Base-by-base conservation (phyloP, 2,329 filamentous ascomycete genomes). In the Sphaerulina vaccinii region DNA sequence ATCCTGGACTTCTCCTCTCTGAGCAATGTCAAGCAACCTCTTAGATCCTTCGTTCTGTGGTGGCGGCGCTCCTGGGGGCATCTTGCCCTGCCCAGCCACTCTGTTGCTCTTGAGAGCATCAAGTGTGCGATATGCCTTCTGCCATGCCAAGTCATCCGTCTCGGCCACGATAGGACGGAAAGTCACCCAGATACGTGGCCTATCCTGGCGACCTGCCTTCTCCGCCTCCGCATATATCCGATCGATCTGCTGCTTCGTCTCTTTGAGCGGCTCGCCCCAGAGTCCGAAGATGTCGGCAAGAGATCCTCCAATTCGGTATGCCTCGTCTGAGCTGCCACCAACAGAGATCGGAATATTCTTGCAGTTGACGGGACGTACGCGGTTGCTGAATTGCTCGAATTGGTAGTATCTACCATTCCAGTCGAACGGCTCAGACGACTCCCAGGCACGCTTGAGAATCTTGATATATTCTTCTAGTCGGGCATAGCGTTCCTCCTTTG, bases 261-360 rank as follows among this genome's bases (percentile, higher is more conserved):
- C 81, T 67, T 83, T 82, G 1, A 84, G 70, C 1, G 81, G 81
- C 61, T 84, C 81, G 9, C 81, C 81, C 81, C 81, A 84, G 3
- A 84, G 75, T 0, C 81, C 81, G 55, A 84, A 84, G 59, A 84
- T 84, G 56, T 84, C 81, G 22, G 75, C 81, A 2, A 83, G 71
- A 0, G 75, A 69, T 22, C 81, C 81, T 19, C 81, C 81, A 33
- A 83, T 72, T 18, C 80, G 77, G 65, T 84, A 84, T 0, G 81
- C 81, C 3, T 79, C 80, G 15, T 78, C 74, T 0, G 79, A 83
- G 0, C 79, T 82, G 0, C 81, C 81, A 8, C 81, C 81, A 0
- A 84, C 80, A 0, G 80, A 83, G 1, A 84, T 75, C 1, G 79
- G 78, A 41, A 84, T 82, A 19, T 69, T 57, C 8, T 51, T 72